Evolutionary conservation across 2,329 filamentous ascomycete species (phyloP), one percentile per base, ranked within the genome.

Genomic region (Beauveria scarabaeidicola): DNA sequence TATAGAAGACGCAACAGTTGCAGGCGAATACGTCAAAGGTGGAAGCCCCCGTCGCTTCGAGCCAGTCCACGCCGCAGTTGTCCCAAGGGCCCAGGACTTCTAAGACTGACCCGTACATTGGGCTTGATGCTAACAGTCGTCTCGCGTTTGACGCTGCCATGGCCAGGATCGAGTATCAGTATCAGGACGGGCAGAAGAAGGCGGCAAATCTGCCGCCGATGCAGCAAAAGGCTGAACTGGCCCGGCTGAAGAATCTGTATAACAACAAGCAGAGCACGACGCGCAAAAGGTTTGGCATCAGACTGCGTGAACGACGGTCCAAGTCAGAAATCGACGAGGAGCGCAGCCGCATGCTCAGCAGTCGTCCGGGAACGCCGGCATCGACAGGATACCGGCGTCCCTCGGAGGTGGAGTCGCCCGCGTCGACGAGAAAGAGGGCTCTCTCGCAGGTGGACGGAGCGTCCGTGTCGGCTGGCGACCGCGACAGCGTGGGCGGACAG

Each of bases 211-310:
- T 80, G 10, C 58, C 66, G 0, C 72, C 78, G 23, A 44, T 41
- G 68, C 70, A 15, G 2, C 64, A 69, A 60, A 46, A 67, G 66
- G 53, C 71, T 63, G 61, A 63, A 51, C 55, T 82, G 0, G 72
- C 74, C 0, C 75, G 72, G 10, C 64, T 83, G 1, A 77, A 77
- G 44, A 84, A 83, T 63, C 76, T 75, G 3, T 81, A 80, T 64
- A 78, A 78, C 47, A 82, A 80, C 3, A 82, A 81, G 60, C 80
- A 82, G 66, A 82, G 79, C 57, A 74, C 75, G n/a, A 78, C 82
- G 3, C 76, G 82, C 13, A 84, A 82, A 66, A 82, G 77, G 61
- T 84, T 78, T 61, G 81, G 81, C n/a, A 80, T 85, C 36, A 75
- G 76, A 1, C 72, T 84, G 15, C 76, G 79, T 0, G 74, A 77